A percentile compares a stretch with the other conserved stretches of the same genome.
Evolutionary conservation across 2,329 filamentous ascomycete species (phyloP).

Genomic region (Fusarium torulosum): DNA sequence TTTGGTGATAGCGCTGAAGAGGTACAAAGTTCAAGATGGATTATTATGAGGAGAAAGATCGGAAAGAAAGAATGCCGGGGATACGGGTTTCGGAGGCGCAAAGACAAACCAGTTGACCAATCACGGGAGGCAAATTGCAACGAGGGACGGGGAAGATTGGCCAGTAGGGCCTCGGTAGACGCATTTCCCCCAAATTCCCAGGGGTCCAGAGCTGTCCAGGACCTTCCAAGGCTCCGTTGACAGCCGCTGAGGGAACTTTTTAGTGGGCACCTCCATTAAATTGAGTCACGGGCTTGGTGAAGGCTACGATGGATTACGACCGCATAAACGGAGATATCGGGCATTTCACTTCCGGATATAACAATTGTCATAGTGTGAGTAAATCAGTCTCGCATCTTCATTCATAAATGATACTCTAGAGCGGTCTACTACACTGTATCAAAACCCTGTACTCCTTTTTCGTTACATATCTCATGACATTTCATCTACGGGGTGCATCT

Average conservation of each 20-base stretch:
- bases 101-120: conserved; percentile 43
- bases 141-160: conserved; percentile 29
- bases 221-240: conserved; percentile 33
- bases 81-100: conserved; percentile 41
- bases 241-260: conserved; percentile 32
- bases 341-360: conserved; percentile 4
- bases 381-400: conserved; percentile 33
- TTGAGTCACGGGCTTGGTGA: conserved; percentile 13
- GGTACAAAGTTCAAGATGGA: conserved; percentile 15
- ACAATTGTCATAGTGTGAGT: conserved; percentile 5
- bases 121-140: conserved; percentile 46
- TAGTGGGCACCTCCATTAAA: conserved; percentile 24
- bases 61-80: conserved; percentile 48
- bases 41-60: conserved; percentile 41
- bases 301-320: conserved; percentile 24
- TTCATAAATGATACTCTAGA: conserved; percentile 28
- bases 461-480: conserved; percentile 25
- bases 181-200: conserved; percentile 21
- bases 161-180: conserved; percentile 48
- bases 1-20: conserved; percentile 6
- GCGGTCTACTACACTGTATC: conserved; percentile 26
- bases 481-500: conserved; percentile 76
- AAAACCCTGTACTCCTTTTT: conserved; percentile 35
- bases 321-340: conserved; percentile 20
- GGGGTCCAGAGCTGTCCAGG: conserved; percentile 34